phyloP scores from a whole-genome alignment of 2,329 filamentous ascomycete genomes.

The Aspergillus calidoustus region DNA sequence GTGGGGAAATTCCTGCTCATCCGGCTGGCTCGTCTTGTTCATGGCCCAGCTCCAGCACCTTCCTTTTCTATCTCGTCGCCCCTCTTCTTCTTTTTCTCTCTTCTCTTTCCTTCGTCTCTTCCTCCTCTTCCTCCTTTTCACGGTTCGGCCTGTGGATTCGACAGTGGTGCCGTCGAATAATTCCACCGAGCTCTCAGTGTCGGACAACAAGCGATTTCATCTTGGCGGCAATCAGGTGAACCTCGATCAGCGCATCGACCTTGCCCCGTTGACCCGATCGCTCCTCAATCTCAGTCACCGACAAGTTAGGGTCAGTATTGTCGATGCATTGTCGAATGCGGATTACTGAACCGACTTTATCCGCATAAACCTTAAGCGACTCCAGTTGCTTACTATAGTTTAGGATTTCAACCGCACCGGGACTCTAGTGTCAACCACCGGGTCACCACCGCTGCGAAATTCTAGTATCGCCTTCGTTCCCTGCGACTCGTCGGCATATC shows the following conservation, averaged over 20 bases:
- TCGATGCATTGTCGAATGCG: not conserved
- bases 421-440: slow-evolving; percentile 33
- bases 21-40: slow-evolving; percentile 22
- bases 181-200: slow-evolving; percentile 30
- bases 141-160: slow-evolving; percentile 25
- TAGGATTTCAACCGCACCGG: slow-evolving; percentile 37
- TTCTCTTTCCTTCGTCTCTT: slow-evolving; percentile 17
- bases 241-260: slow-evolving; percentile 23
- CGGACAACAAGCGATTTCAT: slow-evolving; percentile 28
- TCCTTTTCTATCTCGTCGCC: slow-evolving; percentile 17
- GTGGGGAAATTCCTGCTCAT: slow-evolving; percentile 26
- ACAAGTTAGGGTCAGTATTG: slow-evolving; percentile 30
- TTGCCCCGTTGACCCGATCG: slow-evolving; percentile 35
- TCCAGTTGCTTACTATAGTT: slow-evolving; percentile 14
- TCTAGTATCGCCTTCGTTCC: slow-evolving; percentile 46
- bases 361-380: not conserved
- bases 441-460: slow-evolving; percentile 32
- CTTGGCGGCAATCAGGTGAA: slow-evolving; percentile 29
- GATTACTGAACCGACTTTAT: not conserved
- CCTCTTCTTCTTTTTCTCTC: slow-evolving; percentile 16
- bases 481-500: slow-evolving; percentile 46
- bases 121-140: slow-evolving; percentile 22
- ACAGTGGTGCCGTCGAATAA: slow-evolving; percentile 37
- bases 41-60: slow-evolving; percentile 19
- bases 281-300: slow-evolving; percentile 22